Percentiles rank a stretch among this genome's conserved stretches.
These are phyloP conservation scores for Wickerhamomyces kurtzmanii DNA, from an alignment of 805 yeast species.

Conservation along the genomic window DNA sequence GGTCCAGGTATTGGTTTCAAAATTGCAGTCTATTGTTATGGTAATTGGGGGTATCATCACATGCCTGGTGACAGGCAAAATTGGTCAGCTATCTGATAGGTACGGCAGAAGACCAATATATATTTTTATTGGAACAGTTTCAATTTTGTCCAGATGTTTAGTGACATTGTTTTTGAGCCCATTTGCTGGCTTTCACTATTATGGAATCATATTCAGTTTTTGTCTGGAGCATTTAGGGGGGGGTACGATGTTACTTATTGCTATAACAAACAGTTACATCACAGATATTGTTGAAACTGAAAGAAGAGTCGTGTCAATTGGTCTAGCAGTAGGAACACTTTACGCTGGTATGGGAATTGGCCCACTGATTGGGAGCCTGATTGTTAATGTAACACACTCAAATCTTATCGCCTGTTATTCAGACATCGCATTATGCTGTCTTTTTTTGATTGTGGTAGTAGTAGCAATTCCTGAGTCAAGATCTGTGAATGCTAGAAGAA, in stretches of 20 bases:
- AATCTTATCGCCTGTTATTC: slow-evolving; percentile 20
- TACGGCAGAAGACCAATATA: slow-evolving; percentile 51
- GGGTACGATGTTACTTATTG: slow-evolving; percentile 43
- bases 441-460: slow-evolving; percentile 24
- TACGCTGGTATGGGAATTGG: slow-evolving; percentile 57
- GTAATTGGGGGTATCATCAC: slow-evolving; percentile 33
- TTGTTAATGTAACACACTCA: slow-evolving; percentile 18
- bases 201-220: slow-evolving; percentile 31
- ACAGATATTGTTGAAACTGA: slow-evolving; percentile 63
- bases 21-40: slow-evolving; percentile 33
- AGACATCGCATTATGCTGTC: slow-evolving; percentile 17
- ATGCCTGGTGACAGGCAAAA: slow-evolving; percentile 46
- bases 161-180: slow-evolving; percentile 20
- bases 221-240: slow-evolving; percentile 50
- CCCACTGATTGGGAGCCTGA: slow-evolving; percentile 45
- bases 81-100: slow-evolving; percentile 56
- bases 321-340: slow-evolving; percentile 47
- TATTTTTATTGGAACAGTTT: slow-evolving; percentile 18
- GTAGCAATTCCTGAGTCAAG: slow-evolving; percentile 56
- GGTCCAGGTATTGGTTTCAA: slow-evolving; percentile 36
- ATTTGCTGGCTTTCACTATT: slow-evolving; percentile 24
- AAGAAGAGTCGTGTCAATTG: slow-evolving; percentile 47
- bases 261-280: slow-evolving; percentile 58
- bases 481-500: slow-evolving; percentile 38
- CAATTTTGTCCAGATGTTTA: slow-evolving; percentile 12